Evolutionary conservation across 768 basidiomycete genomes (phyloP).

Genomic region (Tylopilus rubrobrunneus): DNA sequence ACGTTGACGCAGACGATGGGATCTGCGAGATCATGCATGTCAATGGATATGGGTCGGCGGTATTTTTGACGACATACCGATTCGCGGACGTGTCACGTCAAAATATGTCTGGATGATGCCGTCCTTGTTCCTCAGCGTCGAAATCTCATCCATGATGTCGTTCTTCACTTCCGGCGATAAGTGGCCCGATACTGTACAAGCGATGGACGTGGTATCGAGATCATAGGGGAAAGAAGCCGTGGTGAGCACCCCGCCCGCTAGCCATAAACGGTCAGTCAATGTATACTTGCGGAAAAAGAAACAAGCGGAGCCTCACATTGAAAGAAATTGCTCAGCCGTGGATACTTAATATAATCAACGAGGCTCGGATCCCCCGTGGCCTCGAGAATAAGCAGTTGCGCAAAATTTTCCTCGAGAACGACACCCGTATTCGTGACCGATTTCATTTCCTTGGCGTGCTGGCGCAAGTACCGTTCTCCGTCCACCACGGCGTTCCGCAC

Average conservation of each 20-base stretch:
- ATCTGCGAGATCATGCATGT: slow-evolving; percentile 1
- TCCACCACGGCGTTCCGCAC: slow-evolving; percentile 16
- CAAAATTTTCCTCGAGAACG: slow-evolving; percentile 18
- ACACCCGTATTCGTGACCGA: slow-evolving; percentile 12
- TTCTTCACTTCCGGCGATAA: slow-evolving; percentile 13
- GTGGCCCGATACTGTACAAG: slow-evolving; percentile 17
- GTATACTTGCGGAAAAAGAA: too few species aligned
- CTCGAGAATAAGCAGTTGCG: slow-evolving; percentile 21
- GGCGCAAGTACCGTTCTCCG: slow-evolving; percentile 11
- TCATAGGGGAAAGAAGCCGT: neutral
- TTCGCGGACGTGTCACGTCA: slow-evolving; percentile 17
- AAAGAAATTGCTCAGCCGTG: slow-evolving; percentile 20
- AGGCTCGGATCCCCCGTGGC: slow-evolving; percentile 14
- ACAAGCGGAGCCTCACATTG: neutral
- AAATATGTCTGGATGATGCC: slow-evolving; percentile 22
- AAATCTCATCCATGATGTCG: slow-evolving; percentile 22
- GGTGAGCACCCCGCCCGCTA: too few species aligned
- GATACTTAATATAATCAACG: slow-evolving; percentile 17
- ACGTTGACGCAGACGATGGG: slow-evolving; percentile 19
- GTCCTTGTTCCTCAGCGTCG: slow-evolving; percentile 14
- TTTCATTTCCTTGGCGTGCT: slow-evolving; percentile 15
- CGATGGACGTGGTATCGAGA: slow-evolving; percentile 18
- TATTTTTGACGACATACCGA: slow-evolving; percentile 10
- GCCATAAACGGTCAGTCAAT: too few species aligned
- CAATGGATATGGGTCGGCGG: neutral